Evolutionary conservation across 2,329 filamentous ascomycete species (phyloP).

Genomic region (Dendrostoma leiphaemia): DNA sequence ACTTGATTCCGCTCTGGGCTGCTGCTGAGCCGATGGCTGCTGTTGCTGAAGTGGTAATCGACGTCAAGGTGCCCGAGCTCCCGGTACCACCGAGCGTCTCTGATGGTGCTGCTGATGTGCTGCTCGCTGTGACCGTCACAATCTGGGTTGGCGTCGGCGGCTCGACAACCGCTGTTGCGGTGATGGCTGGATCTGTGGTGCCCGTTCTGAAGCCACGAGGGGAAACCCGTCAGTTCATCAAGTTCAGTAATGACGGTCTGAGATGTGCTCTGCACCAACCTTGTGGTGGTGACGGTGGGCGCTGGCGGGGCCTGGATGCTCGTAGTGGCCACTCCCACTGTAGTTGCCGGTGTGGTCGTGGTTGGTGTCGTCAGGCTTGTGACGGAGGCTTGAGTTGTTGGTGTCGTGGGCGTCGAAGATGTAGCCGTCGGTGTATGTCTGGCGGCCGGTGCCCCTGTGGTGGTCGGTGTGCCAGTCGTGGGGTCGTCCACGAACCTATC

Average conservation of each 20-base stretch:
- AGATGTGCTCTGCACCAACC: background rate
- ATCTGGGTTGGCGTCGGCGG: background rate
- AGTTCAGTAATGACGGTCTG: background rate
- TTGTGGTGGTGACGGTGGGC: no score
- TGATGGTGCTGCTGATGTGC: background rate
- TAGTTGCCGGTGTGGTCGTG: background rate
- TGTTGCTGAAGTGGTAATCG: no score
- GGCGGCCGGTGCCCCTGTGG: background rate
- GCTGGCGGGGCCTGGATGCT: no score
- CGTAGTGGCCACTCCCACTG: background rate
- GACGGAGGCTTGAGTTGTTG: no score
- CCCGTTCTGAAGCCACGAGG: background rate
- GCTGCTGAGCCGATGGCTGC: no score
- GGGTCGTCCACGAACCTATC: no score
- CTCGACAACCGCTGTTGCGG: background rate
- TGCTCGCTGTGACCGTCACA: background rate
- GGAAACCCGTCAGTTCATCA: background rate
- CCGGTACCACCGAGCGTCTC: background rate
- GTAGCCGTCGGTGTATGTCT: background rate
- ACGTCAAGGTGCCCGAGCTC: background rate
- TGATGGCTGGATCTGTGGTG: background rate
- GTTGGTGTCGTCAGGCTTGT: background rate
- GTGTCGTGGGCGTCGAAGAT: background rate
- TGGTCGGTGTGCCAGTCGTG: background rate
- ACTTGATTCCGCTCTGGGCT: no score